These are phyloP conservation scores for Cryphonectria naterciae DNA, from an alignment of 2,329 filamentous ascomycete species.

Conservation along the genomic window DNA sequence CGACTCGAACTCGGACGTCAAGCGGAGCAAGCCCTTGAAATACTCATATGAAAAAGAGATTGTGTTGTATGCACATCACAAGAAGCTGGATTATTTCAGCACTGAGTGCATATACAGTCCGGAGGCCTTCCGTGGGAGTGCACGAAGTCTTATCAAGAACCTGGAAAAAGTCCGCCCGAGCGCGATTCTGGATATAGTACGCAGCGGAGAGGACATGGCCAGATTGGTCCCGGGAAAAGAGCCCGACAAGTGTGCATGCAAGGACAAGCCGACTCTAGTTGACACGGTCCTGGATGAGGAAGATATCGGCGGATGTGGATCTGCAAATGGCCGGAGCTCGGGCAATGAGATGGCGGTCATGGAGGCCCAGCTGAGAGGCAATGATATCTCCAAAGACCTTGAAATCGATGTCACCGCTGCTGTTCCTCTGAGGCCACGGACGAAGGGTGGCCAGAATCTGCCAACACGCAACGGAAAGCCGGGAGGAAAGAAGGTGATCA, in stretches of 20 bases:
- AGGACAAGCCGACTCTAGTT: conserved; percentile 44
- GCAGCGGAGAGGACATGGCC: conserved; percentile 96
- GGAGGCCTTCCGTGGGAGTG: conserved; percentile 93
- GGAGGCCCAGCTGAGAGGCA: conserved; percentile 71
- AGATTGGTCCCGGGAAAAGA: conserved; percentile 72
- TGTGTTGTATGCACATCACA: conserved; percentile 95
- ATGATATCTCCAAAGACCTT: conserved; percentile 61
- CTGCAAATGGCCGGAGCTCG: conserved; percentile 65
- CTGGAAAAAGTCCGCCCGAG: conserved; percentile 91
- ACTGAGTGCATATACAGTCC: conserved; percentile 99
- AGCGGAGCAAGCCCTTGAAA: conserved; percentile 94
- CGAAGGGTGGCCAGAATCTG: conserved; percentile 33
- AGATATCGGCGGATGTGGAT: conserved; percentile 75
- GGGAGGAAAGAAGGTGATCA: conserved; percentile 33
- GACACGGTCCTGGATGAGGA: conserved; percentile 53
- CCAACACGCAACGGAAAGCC: conserved; percentile 31
- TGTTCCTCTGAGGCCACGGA: conserved; percentile 41
- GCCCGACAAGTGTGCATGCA: conserved; percentile 51
- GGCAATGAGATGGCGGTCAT: conserved; percentile 82
- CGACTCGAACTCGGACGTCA: conserved; percentile 80
- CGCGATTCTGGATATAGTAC: conserved; percentile 91
- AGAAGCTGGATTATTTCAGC: conserved; percentile 95
- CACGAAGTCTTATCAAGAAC: conserved; percentile 90
- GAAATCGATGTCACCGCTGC: conserved; percentile 68
- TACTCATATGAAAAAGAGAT: conserved; percentile 99